phyloP scores from a whole-genome alignment of 331 rosid species.

The Prunus yedoensis region DNA sequence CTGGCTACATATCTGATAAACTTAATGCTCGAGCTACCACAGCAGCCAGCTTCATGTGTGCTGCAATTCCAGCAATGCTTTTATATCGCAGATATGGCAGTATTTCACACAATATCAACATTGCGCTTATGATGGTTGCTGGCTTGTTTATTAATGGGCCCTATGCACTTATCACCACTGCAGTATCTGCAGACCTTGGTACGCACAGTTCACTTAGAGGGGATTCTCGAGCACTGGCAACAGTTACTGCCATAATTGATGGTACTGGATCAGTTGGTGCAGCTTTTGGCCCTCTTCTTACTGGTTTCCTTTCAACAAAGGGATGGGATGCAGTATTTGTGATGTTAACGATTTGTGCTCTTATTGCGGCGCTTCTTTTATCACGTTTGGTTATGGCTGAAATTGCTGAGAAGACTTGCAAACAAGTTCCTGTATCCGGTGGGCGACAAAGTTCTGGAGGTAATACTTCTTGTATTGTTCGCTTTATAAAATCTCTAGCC shows the following conservation, averaged over 20 bases:
- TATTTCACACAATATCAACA: slow-evolving; percentile 50
- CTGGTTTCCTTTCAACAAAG: slow-evolving; percentile 67
- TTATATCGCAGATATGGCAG: slow-evolving; percentile 58
- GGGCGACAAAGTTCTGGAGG: slow-evolving; percentile 47
- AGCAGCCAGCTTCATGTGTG: slow-evolving; percentile 78
- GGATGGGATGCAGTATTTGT: slow-evolving; percentile 72
- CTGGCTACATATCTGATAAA: slow-evolving; percentile 79
- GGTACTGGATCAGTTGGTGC: slow-evolving; percentile 93
- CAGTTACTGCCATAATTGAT: slow-evolving; percentile 83
- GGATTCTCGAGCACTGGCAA: slow-evolving; percentile 82
- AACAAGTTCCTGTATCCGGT: slow-evolving; percentile 26
- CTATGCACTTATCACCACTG: slow-evolving; percentile 84
- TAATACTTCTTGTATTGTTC: slow-evolving; percentile 13
- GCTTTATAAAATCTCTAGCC: background rate
- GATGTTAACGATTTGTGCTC: slow-evolving; percentile 65
- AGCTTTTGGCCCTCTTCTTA: slow-evolving; percentile 84
- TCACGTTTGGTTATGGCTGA: slow-evolving; percentile 63
- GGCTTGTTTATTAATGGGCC: slow-evolving; percentile 87
- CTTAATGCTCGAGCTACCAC: slow-evolving; percentile 76
- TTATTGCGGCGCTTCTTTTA: slow-evolving; percentile 66
- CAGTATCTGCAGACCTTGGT: slow-evolving; percentile 93
- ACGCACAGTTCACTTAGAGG: slow-evolving; percentile 74
- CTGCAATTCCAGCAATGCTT: slow-evolving; percentile 69
- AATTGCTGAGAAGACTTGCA: slow-evolving; percentile 46
- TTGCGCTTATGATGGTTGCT: slow-evolving; percentile 66